phyloP scores from a whole-genome alignment of 306 rosid genomes.

The Neltuma alba region DNA sequence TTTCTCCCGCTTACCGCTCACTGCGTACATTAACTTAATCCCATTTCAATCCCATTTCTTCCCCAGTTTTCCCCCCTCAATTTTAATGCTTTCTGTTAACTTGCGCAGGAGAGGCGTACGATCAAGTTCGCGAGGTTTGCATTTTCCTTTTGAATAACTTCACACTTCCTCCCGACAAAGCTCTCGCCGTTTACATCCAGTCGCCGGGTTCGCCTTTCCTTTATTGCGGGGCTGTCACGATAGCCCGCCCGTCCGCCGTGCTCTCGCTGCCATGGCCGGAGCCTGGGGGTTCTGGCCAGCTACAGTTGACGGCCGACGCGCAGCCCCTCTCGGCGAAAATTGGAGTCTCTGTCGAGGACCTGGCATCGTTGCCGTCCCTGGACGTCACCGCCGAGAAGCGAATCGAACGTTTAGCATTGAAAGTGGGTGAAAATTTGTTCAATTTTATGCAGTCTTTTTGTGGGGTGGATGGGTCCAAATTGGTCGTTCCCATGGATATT shows the following conservation, averaged over 20 bases:
- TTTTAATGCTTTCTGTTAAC: slow-evolving; percentile 16
- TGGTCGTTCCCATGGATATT: slow-evolving; percentile 93
- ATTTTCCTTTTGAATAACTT: slow-evolving; percentile 77
- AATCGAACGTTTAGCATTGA: slow-evolving; percentile 76
- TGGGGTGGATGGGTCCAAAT: slow-evolving; percentile 79
- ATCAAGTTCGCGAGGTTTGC: slow-evolving; percentile 76
- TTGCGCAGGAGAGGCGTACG: slow-evolving; percentile 76
- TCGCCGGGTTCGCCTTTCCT: slow-evolving; percentile 86
- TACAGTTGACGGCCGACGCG: slow-evolving; percentile 71
- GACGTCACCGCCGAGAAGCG: slow-evolving; percentile 72
- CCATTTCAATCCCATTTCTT: too few relatives aligned
- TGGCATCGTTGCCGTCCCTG: slow-evolving; percentile 79
- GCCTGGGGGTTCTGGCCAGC: slow-evolving; percentile 49
- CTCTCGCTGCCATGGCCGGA: slow-evolving; percentile 77
- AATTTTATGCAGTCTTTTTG: slow-evolving; percentile 95
- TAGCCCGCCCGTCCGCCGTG: slow-evolving; percentile 83
- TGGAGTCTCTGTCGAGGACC: slow-evolving; percentile 88
- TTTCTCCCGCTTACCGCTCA: background rate
- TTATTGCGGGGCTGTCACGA: slow-evolving; percentile 77
- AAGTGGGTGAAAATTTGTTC: slow-evolving; percentile 87
- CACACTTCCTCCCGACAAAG: slow-evolving; percentile 91
- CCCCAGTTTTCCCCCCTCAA: too few relatives aligned
- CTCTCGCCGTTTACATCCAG: slow-evolving; percentile 86
- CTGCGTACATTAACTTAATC: background rate
- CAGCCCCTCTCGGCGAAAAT: slow-evolving; percentile 77